A percentile compares a stretch with the other conserved stretches of the same genome.
These are phyloP conservation scores for Cyberlindnera maclurae DNA, from an alignment of 805 yeast species.

Conservation along the genomic window DNA sequence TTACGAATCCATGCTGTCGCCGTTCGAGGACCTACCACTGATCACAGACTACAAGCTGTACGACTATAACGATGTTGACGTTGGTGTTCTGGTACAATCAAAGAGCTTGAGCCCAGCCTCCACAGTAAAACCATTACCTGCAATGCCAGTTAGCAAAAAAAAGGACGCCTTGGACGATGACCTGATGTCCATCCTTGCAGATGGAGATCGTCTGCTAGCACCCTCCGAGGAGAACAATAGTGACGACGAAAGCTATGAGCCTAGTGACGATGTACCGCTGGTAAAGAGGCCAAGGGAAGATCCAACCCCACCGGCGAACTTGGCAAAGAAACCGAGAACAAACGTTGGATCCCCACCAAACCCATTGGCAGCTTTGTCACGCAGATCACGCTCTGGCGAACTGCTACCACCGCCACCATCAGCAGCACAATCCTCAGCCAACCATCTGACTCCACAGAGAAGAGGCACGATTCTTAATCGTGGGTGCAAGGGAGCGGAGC, in stretches of 20 bases:
- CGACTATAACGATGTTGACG: not conserved
- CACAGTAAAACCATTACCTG: no score
- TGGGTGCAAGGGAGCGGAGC: not conserved
- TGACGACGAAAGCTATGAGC: not conserved
- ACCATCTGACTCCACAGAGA: not conserved
- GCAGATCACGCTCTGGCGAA: constrained; percentile 1
- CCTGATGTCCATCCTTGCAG: constrained; percentile 2
- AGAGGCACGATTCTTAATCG: not conserved
- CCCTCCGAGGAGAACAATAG: not conserved
- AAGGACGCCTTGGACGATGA: not conserved
- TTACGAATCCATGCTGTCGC: not conserved
- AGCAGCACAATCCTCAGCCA: not conserved
- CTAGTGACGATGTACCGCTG: not conserved
- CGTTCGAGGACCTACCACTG: constrained; percentile 1
- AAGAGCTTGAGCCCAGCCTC: no score
- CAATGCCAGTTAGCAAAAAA: not conserved
- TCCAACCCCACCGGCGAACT: no score
- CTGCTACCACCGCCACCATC: not conserved
- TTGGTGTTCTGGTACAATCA: not conserved
- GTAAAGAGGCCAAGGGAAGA: not conserved
- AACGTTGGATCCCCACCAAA: not conserved
- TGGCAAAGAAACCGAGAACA: not conserved
- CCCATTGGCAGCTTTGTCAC: not conserved
- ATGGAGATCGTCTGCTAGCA: constrained; percentile 1
- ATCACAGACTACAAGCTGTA: constrained; percentile 1